Evolutionary conservation across 768 basidiomycete species (phyloP).

Genomic region (Tulasnella sp.): DNA sequence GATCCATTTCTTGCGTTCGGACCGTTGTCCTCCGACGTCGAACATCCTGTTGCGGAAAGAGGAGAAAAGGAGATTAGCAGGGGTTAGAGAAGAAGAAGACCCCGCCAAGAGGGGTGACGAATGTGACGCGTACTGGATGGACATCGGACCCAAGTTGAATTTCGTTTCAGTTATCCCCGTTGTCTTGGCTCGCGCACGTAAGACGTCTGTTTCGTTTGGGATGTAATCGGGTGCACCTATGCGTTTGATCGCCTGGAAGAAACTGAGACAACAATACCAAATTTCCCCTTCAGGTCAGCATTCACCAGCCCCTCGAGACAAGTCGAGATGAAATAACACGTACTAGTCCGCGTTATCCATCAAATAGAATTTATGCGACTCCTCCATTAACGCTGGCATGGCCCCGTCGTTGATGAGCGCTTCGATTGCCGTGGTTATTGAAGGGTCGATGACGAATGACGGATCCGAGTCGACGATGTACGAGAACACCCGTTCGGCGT

Average conservation of each 20-base stretch:
- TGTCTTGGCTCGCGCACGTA: slow-evolving; percentile 41
- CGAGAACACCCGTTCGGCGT: slow-evolving; percentile 37
- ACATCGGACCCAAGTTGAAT: slow-evolving; percentile 41
- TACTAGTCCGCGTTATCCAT: slow-evolving; percentile 43
- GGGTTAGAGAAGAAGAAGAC: neutral
- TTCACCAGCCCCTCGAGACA: too few relatives aligned
- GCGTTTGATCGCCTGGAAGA: slow-evolving; percentile 38
- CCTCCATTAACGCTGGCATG: slow-evolving; percentile 38
- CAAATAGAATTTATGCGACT: slow-evolving; percentile 40
- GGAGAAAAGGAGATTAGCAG: neutral
- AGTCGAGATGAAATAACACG: slow-evolving; percentile 17
- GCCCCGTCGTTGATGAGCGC: slow-evolving; percentile 42
- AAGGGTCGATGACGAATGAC: slow-evolving; percentile 28
- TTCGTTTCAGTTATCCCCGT: slow-evolving; percentile 43
- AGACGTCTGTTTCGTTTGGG: slow-evolving; percentile 39
- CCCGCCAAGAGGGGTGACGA: neutral
- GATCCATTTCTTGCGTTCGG: slow-evolving; percentile 40
- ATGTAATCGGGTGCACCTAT: slow-evolving; percentile 38
- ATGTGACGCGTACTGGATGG: slow-evolving; percentile 34
- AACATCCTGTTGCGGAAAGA: slow-evolving; percentile 34
- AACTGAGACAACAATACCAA: slow-evolving; percentile 27
- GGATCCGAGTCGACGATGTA: slow-evolving; percentile 35
- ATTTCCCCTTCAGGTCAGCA: neutral
- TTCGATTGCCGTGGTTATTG: slow-evolving; percentile 37
- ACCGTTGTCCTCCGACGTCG: slow-evolving; percentile 43